Evolutionary conservation across 2,329 filamentous ascomycete genomes (phyloP).

Genomic region (Aspergillus sclerotialis): DNA sequence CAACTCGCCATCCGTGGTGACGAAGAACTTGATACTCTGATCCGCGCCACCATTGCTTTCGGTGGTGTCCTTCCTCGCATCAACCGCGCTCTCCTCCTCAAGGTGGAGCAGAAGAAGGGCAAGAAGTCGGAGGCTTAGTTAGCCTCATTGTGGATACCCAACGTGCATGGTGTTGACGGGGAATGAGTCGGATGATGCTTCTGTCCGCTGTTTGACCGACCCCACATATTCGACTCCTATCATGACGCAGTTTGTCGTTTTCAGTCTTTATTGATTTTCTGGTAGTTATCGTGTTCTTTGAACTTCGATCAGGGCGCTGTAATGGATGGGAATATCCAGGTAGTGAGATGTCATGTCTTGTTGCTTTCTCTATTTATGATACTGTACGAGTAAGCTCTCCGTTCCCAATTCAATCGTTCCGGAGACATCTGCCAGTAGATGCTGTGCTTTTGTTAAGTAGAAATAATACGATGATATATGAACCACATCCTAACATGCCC

Average conservation of each 20-base stretch:
- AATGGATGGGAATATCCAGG: too few relatives aligned
- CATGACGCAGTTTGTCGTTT: conserved; percentile 18
- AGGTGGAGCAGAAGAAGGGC: conserved; percentile 98
- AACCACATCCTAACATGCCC: too few relatives aligned
- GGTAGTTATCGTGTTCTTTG: conserved; percentile 5
- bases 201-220: not conserved
- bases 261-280: conserved; percentile 8
- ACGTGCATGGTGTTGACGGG: conserved; percentile 18
- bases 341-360: too few relatives aligned
- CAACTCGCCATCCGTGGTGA: conserved; percentile 98
- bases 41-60: conserved; percentile 95
- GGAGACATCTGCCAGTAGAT: too few relatives aligned
- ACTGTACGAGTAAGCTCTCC: too few relatives aligned
- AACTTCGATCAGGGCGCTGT: conserved; percentile 31
- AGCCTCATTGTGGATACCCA: conserved; percentile 15
- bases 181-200: conserved; percentile 7
- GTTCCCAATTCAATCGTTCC: too few relatives aligned
- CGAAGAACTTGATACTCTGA: conserved; percentile 95
- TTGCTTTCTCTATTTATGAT: too few relatives aligned
- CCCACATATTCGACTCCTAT: conserved; percentile 6
- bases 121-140: conserved; percentile 46
- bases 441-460: too few relatives aligned
- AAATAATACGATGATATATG: too few relatives aligned
- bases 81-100: conserved; percentile 91
- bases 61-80: conserved; percentile 98